Evolutionary conservation across 108 stramenopile genomes (phyloP).

Genomic region (Conticribra weissflogii): DNA sequence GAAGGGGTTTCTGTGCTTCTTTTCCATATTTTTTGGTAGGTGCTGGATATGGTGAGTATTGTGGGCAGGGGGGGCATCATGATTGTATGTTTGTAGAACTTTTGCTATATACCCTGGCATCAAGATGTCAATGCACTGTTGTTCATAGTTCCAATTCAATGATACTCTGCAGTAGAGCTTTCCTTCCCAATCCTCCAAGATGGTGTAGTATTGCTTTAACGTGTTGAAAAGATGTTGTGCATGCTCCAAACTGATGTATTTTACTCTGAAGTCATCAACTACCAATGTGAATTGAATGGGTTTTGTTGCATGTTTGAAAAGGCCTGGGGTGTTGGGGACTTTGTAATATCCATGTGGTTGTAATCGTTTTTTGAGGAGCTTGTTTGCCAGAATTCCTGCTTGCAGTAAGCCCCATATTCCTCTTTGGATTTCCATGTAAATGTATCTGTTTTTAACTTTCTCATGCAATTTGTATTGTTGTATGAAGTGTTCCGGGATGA

Average conservation of each 20-base stretch:
- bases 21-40: conserved; percentile 29
- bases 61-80: conserved; percentile 38
- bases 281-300: conserved; percentile 48
- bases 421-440: conserved; percentile 19
- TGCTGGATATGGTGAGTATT: conserved; percentile 34
- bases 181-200: conserved; percentile 13
- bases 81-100: conserved; percentile 34
- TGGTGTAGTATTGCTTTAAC: conserved; percentile 7
- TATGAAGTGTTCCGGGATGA: not conserved
- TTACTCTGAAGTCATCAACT: conserved; percentile 60
- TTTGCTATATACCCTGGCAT: conserved; percentile 57
- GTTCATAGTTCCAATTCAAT: conserved; percentile 11
- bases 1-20: conserved; percentile 22
- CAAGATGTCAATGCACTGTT: conserved; percentile 31
- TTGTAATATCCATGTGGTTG: conserved; percentile 30
- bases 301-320: conserved; percentile 39
- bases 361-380: conserved; percentile 22
- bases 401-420: conserved; percentile 55
- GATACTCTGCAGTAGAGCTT: conserved; percentile 9
- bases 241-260: conserved; percentile 28
- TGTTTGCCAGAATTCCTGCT: conserved; percentile 46
- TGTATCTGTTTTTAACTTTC: conserved; percentile 4
- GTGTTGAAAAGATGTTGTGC: conserved; percentile 10
- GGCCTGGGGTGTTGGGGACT: conserved; percentile 46
- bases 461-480: conserved; percentile 13